A percentile compares a stretch with the other conserved stretches of the same genome.
Evolutionary conservation across 768 basidiomycete genomes (phyloP).

Genomic region (Collybiopsis confluens): DNA sequence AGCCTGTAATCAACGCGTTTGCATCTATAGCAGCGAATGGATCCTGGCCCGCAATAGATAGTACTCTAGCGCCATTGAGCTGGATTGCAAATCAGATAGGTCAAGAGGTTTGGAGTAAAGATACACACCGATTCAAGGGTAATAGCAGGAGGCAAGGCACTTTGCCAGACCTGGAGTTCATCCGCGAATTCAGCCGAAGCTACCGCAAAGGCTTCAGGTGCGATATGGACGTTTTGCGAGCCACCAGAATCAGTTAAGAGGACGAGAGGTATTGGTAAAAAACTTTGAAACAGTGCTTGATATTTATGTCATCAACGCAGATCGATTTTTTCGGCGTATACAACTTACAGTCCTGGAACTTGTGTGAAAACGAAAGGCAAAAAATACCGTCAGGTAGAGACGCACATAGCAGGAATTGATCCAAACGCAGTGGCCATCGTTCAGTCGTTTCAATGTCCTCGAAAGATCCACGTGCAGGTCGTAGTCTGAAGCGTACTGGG

Average conservation of each 20-base stretch:
- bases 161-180: constrained; percentile 28
- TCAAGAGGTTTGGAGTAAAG: not conserved
- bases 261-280: constrained; percentile 27
- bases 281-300: constrained; percentile 15
- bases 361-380: not conserved
- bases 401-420: constrained; percentile 31
- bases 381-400: not conserved
- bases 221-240: constrained; percentile 30
- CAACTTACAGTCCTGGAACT: constrained; percentile 10
- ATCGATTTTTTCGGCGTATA: not conserved
- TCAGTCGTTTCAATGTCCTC: constrained; percentile 29
- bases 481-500: constrained; percentile 28
- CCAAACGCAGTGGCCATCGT: constrained; percentile 35
- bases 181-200: constrained; percentile 25
- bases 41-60: constrained; percentile 28
- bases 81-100: constrained; percentile 9
- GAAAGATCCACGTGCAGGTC: constrained; percentile 34
- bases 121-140: constrained; percentile 35
- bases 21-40: constrained; percentile 28
- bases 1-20: constrained; percentile 28
- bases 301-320: not conserved
- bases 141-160: constrained; percentile 16
- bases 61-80: constrained; percentile 31
- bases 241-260: constrained; percentile 25
- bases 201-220: constrained; percentile 27